Conservation (phyloP, 1,139 yeast species). For the Taiozyma onychis region DNA sequence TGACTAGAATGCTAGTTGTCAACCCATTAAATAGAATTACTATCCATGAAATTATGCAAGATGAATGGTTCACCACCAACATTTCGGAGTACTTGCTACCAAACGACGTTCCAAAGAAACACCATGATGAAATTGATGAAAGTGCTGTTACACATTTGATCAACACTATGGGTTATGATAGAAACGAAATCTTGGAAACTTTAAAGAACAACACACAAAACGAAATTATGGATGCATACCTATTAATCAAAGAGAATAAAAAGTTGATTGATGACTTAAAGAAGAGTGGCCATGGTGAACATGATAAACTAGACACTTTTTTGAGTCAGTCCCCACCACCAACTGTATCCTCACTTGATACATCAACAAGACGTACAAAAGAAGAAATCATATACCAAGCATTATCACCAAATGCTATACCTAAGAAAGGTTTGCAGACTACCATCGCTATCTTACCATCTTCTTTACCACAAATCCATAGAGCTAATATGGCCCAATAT, state of each 20-base stretch:
- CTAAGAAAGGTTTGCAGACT: conserved; percentile 30
- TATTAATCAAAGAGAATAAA: conserved; percentile 80
- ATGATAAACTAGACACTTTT: conserved; percentile 47
- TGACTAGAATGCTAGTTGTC: conserved; percentile 92
- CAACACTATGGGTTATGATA: conserved; percentile 88
- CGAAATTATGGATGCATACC: conserved; percentile 90
- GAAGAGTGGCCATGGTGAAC: conserved; percentile 34
- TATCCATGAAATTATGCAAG: conserved; percentile 89
- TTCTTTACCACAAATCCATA: conserved; percentile 87
- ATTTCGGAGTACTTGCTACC: conserved; percentile 82
- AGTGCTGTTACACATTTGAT: conserved; percentile 75
- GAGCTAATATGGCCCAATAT: conserved; percentile 79
- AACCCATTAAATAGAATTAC: conserved; percentile 95
- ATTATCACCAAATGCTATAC: conserved; percentile 26
- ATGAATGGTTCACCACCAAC: conserved; percentile 88
- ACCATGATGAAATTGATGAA: conserved; percentile 51
- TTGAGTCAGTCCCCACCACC: conserved; percentile 49
- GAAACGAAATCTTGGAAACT: conserved; percentile 79
- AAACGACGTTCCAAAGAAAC: conserved; percentile 41
- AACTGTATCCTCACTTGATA: conserved; percentile 16
- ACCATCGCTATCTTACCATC: conserved; percentile 92
- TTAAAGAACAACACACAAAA: conserved; percentile 51
- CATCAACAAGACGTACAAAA: conserved; percentile 14
- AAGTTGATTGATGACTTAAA: conserved; percentile 61
- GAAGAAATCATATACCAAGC: conserved; percentile 23